These are phyloP conservation scores for Pyrus bretschneideri DNA, from an alignment of 306 rosid species.

Conservation along the genomic window DNA sequence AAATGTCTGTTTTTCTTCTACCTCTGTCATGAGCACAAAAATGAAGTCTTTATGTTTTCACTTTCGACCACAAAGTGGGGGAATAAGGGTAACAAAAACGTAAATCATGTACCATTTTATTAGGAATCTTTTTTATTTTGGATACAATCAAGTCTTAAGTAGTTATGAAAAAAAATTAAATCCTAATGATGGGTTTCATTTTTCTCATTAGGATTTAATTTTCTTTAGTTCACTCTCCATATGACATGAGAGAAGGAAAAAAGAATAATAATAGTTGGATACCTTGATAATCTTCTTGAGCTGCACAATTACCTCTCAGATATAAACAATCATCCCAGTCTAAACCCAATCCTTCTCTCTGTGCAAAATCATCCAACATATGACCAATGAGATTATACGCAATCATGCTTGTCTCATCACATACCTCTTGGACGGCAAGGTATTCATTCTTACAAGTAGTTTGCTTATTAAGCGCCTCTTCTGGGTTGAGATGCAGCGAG, in stretches of 20 bases:
- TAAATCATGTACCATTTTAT: neutral
- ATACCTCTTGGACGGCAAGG: slow-evolving; percentile 57
- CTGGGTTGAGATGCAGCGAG: neutral
- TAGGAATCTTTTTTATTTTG: neutral
- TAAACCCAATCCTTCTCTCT: slow-evolving; percentile 35
- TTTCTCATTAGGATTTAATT: neutral
- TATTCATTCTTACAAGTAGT: slow-evolving; percentile 40
- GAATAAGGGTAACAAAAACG: neutral
- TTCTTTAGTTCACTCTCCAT: neutral
- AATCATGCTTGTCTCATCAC: slow-evolving; percentile 70
- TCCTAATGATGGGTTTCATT: neutral
- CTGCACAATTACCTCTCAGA: slow-evolving; percentile 26
- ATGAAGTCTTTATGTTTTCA: neutral
- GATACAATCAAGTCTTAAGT: neutral
- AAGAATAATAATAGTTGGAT: neutral
- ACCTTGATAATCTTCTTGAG: slow-evolving; percentile 38
- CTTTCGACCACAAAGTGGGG: neutral
- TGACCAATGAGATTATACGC: slow-evolving; percentile 60
- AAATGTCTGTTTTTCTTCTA: slow-evolving; percentile 18
- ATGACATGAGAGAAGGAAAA: neutral
- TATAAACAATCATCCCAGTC: slow-evolving; percentile 28
- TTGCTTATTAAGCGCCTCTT: neutral
- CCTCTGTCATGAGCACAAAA: slow-evolving; percentile 13
- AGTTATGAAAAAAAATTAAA: neutral
- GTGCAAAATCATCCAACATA: slow-evolving; percentile 48